A percentile compares a stretch with the other conserved stretches of the same genome.
phyloP scores from a whole-genome alignment of 73 alveolate genomes.

The Symbiodinium natans region DNA sequence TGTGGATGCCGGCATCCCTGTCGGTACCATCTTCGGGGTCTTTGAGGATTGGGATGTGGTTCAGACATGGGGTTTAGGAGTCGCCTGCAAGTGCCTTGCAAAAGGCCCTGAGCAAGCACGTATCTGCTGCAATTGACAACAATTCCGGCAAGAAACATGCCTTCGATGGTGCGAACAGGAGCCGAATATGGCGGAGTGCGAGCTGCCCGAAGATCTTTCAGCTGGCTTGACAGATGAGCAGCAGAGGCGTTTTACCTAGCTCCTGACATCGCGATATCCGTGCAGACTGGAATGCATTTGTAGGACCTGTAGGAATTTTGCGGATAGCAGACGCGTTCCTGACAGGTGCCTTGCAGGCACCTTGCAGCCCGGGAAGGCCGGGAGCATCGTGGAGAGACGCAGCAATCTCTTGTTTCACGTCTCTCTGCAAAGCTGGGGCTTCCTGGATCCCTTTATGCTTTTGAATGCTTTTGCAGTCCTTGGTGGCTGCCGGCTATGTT shows the following conservation, averaged over 20 bases:
- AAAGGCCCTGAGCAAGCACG: too few relatives aligned
- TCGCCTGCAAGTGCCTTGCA: background rate
- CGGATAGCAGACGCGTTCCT: too few relatives aligned
- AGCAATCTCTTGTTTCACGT: background rate
- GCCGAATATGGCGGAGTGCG: constrained; percentile 87
- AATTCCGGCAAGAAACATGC: too few relatives aligned
- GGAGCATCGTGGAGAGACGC: background rate
- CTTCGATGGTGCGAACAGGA: constrained; percentile 30
- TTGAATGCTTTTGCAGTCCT: constrained; percentile 46
- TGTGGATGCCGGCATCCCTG: constrained; percentile 93
- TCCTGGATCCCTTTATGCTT: too few relatives aligned
- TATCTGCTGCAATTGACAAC: too few relatives aligned
- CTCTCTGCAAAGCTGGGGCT: too few relatives aligned
- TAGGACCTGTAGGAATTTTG: too few relatives aligned
- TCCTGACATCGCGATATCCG: too few relatives aligned
- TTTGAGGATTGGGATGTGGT: constrained; percentile 31
- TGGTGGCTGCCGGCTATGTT: constrained; percentile 94
- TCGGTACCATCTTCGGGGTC: constrained; percentile 93
- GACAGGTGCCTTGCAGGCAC: constrained; percentile 90
- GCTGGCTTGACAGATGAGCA: constrained; percentile 63
- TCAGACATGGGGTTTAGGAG: background rate
- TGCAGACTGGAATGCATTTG: too few relatives aligned
- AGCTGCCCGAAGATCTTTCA: constrained; percentile 84
- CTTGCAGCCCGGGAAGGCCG: constrained; percentile 92
- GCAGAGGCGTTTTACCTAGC: constrained; percentile 86